phyloP scores from a whole-genome alignment of 257 asterid genomes.

The Fraxinus cuspidata region DNA sequence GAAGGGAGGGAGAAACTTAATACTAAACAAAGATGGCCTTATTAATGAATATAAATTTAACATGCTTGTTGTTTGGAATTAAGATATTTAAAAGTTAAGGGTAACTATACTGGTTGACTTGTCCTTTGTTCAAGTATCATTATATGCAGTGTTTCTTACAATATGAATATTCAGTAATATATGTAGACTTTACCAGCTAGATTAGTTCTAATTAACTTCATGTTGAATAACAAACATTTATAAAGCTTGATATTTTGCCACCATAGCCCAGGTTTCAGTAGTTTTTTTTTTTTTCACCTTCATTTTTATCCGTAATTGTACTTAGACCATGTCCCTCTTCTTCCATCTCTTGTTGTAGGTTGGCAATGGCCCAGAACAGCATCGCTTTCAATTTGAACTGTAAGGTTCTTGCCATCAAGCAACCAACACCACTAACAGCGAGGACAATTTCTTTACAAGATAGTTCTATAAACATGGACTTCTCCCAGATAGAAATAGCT shows the following conservation, averaged over 20 bases:
- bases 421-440: constrained; percentile 48
- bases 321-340: background rate
- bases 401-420: constrained; percentile 75
- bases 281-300: background rate
- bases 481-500: constrained; percentile 78
- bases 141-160: too few relatives aligned
- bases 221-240: background rate
- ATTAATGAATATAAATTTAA: background rate
- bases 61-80: background rate
- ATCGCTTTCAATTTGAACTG: constrained; percentile 55
- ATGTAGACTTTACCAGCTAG: background rate
- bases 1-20: background rate
- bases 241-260: background rate
- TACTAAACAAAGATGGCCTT: background rate
- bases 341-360: constrained; percentile 37
- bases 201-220: background rate
- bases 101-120: background rate
- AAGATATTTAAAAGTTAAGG: background rate
- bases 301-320: background rate
- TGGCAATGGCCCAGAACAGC: constrained; percentile 53
- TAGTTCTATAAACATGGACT: constrained; percentile 66
- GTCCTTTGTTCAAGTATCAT: background rate
- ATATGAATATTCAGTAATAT: background rate
- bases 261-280: background rate
- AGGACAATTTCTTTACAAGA: constrained; percentile 49